Evolutionary conservation across 2,329 filamentous ascomycete genomes (phyloP).

Genomic region (Tricladium varicosporioides): DNA sequence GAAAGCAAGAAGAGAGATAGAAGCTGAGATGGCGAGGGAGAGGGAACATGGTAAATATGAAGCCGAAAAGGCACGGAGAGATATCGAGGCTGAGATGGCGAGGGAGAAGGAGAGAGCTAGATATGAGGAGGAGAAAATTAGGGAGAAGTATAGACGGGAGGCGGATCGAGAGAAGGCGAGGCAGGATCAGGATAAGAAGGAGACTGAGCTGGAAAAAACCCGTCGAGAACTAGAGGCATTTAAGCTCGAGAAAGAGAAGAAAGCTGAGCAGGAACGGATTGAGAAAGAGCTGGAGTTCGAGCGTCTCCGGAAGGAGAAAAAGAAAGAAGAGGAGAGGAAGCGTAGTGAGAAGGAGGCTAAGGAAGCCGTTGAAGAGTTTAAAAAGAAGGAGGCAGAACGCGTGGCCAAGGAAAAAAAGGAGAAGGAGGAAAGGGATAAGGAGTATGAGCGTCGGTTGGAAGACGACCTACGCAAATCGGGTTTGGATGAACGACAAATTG

Average conservation of each 20-base stretch:
- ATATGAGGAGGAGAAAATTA: slow-evolving; percentile 5
- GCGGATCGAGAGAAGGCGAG: slow-evolving; percentile 5
- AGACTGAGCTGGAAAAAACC: slow-evolving; percentile 38
- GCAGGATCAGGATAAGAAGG: neutral
- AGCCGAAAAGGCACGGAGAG: slow-evolving; percentile 30
- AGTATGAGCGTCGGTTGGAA: slow-evolving; percentile 49
- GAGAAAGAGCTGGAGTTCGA: slow-evolving; percentile 38
- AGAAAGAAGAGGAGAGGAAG: slow-evolving; percentile 42
- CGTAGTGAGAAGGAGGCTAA: slow-evolving; percentile 42
- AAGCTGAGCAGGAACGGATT: slow-evolving; percentile 42
- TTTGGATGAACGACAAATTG: slow-evolving; percentile 56
- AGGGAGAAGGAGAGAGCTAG: neutral
- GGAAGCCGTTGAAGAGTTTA: slow-evolving; percentile 40
- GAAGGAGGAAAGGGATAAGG: slow-evolving; percentile 33
- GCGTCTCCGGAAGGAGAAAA: slow-evolving; percentile 45
- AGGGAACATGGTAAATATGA: slow-evolving; percentile 34
- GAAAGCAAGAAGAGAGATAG: neutral
- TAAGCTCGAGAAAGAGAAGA: slow-evolving; percentile 31
- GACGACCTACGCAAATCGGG: slow-evolving; percentile 58
- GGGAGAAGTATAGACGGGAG: neutral
- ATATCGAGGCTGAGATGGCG: slow-evolving; percentile 7
- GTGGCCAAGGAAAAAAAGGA: slow-evolving; percentile 37
- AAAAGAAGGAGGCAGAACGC: slow-evolving; percentile 47
- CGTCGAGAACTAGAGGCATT: slow-evolving; percentile 45
- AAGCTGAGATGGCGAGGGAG: slow-evolving; percentile 25